Conservation (phyloP, 2,329 filamentous ascomycete species). For the Myriosclerotinia scirpicola region DNA sequence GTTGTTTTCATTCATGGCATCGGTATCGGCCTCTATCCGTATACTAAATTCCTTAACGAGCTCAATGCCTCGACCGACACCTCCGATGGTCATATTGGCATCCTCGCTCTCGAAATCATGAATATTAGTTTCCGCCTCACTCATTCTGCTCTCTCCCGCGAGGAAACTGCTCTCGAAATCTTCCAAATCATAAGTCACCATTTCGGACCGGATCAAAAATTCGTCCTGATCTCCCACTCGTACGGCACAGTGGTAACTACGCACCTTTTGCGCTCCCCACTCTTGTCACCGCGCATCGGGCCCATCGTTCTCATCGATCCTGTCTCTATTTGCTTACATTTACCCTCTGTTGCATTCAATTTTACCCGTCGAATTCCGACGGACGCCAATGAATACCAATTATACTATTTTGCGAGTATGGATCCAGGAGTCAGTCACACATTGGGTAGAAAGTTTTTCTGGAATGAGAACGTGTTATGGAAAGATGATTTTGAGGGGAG, state of each 20-base stretch:
- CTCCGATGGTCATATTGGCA: constrained; percentile 52
- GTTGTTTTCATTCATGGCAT: constrained; percentile 65
- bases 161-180: constrained; percentile 54
- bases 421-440: constrained; percentile 60
- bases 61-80: constrained; percentile 46
- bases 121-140: constrained; percentile 59
- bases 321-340: constrained; percentile 58
- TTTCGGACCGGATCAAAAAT: constrained; percentile 47
- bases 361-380: constrained; percentile 50
- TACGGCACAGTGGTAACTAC: constrained; percentile 57
- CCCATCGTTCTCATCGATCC: constrained; percentile 58
- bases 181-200: constrained; percentile 52
- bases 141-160: constrained; percentile 47
- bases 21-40: constrained; percentile 58
- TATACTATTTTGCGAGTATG: constrained; percentile 60
- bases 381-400: constrained; percentile 56
- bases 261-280: constrained; percentile 51
- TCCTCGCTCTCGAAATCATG: constrained; percentile 59
- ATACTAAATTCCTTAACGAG: constrained; percentile 54
- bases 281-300: constrained; percentile 47
- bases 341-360: constrained; percentile 63
- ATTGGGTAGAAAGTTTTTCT: constrained; percentile 59
- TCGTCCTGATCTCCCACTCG: constrained; percentile 54
- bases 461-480: constrained; percentile 61
- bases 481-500: constrained; percentile 51